phyloP scores from a whole-genome alignment of 2,329 filamentous ascomycete species.

The Gnomoniopsis sp. region DNA sequence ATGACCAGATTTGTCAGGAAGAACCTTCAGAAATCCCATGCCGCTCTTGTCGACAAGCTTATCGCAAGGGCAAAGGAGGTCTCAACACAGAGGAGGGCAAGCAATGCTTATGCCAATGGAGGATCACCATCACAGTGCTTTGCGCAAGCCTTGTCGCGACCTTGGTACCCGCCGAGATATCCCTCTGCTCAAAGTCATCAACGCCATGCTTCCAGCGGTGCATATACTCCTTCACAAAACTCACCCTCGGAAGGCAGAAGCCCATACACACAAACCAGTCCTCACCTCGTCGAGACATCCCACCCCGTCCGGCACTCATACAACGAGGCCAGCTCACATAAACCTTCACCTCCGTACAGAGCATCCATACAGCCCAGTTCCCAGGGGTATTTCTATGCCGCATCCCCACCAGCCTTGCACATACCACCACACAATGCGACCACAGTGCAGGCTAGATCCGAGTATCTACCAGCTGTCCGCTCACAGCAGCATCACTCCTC shows the following conservation, averaged over 20 bases:
- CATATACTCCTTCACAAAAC: neutral
- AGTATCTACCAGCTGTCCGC: too few species aligned
- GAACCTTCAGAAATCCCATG: constrained; percentile 75
- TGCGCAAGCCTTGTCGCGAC: neutral
- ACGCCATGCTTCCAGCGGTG: neutral
- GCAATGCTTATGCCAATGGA: neutral
- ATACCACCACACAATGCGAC: too few species aligned
- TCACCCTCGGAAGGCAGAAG: neutral
- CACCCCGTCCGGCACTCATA: neutral
- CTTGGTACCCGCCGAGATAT: neutral
- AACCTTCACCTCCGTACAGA: too few species aligned
- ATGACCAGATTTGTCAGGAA: constrained; percentile 76
- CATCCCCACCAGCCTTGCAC: too few species aligned
- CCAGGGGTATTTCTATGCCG: too few species aligned
- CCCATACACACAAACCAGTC: neutral
- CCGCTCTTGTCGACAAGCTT: constrained; percentile 63
- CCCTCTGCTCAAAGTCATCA: neutral
- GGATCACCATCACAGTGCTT: neutral
- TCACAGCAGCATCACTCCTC: neutral
- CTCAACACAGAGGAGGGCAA: constrained; percentile 18
- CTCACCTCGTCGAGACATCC: neutral
- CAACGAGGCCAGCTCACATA: too few species aligned
- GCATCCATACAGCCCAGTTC: too few species aligned
- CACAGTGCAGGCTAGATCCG: too few species aligned
- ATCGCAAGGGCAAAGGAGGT: constrained; percentile 44